Evolutionary conservation across 2,329 filamentous ascomycete genomes (phyloP), one percentile per base, ranked within the genome.

Genomic region (Neonectria coccinea): DNA sequence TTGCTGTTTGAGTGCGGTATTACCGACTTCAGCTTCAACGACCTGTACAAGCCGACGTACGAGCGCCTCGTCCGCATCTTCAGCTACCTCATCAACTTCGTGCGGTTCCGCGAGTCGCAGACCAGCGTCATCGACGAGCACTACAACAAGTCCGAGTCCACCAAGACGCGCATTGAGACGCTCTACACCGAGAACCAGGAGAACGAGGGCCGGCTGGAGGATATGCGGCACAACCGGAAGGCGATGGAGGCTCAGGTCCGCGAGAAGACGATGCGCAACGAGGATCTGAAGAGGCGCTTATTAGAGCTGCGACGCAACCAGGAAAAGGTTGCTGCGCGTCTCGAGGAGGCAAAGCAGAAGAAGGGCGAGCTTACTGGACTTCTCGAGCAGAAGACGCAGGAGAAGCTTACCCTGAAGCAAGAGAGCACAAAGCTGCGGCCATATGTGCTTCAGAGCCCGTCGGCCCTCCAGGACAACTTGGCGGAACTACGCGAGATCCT

Each of bases 11-110:
- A 95, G 84, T 98, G 96, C 77, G 94, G 94, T 51, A 92, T 99
- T 72, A 91, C 90, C 66, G 96, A 99, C 79, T 97, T 99, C 74
- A 93, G 92, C 39, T 97, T 98, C 80, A 90, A 90, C 65, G 96
- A 99, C 78, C 84, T 99, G 6, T 95, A 97, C 77, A 92, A 91
- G 77, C 96, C 96, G 16, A 97, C 93, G 1, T 92, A 97, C 76
- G 91, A 93, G 62, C 92, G 96, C 48, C 86, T 98, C 14, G 91
- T 95, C 75, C 97, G 96, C 82, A 97, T 98, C 75, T 96, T 99
- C 78, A 97, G 93, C 69, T 97, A 97, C 80, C 88, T 98, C 68
- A 99, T 99, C 84, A 99, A 99, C 81, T 99, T 99, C 80, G 94
- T 98, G 71, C 90, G 96, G 57, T 99, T 98, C 81, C 92, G 96